These are phyloP conservation scores for Calonectria pteridis DNA, from an alignment of 2,329 filamentous ascomycete species.

Conservation along the genomic window DNA sequence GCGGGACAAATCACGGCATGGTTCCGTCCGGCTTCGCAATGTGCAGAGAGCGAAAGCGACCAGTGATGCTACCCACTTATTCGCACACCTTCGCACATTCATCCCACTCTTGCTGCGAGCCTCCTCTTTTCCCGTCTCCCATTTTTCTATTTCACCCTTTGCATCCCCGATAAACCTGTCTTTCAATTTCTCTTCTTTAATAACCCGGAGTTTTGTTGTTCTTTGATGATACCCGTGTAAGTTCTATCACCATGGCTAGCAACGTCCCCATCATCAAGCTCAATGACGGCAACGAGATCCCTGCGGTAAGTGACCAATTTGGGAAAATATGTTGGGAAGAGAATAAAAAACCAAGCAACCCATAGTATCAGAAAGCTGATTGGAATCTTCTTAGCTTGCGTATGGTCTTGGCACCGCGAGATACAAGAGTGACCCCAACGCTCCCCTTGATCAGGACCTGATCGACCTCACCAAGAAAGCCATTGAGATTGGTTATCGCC, in stretches of 20 bases:
- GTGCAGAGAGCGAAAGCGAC: not conserved
- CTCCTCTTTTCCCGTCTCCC: not conserved
- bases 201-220: not conserved
- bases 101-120: constrained; percentile 17
- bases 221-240: not conserved
- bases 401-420: constrained; percentile 80
- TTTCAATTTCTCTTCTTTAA: not conserved
- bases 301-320: constrained; percentile 64
- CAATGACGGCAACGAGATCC: constrained; percentile 80
- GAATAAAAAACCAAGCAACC: not conserved
- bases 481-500: constrained; percentile 76
- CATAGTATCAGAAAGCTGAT: not conserved
- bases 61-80: not conserved
- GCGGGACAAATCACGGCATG: constrained; percentile 34
- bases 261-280: constrained; percentile 72
- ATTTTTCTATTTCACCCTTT: not conserved
- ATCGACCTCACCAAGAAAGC: constrained; percentile 68
- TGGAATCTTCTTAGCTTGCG: constrained; percentile 63
- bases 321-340: not conserved
- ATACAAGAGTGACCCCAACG: constrained; percentile 65
- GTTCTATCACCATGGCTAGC: constrained; percentile 25
- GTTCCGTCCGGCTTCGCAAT: constrained; percentile 34
- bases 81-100: constrained; percentile 18
- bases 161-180: not conserved
- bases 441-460: constrained; percentile 67